Evolutionary conservation across 108 stramenopile genomes (phyloP).

Genomic region (Skeletonema menzelii): DNA sequence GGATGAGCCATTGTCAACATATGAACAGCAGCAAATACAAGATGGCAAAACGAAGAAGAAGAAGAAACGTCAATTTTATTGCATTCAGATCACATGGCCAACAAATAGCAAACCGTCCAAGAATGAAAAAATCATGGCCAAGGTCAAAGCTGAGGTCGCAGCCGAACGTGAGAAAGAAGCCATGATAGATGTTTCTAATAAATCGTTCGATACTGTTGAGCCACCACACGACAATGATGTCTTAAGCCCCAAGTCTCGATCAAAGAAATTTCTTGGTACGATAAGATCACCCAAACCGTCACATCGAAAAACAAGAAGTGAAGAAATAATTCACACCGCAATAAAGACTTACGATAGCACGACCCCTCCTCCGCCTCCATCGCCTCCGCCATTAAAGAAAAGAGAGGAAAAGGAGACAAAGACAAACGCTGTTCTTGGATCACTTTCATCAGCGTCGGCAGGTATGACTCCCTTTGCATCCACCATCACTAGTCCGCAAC

Average conservation of each 20-base stretch:
- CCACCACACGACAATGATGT: neutral
- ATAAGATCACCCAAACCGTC: slow-evolving; percentile 15
- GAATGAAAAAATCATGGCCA: slow-evolving; percentile 27
- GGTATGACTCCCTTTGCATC: neutral
- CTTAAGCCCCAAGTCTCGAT: slow-evolving; percentile 7
- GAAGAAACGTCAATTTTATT: slow-evolving; percentile 41
- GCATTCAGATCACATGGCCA: slow-evolving; percentile 41
- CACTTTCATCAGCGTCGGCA: neutral
- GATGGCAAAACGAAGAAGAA: slow-evolving; percentile 38
- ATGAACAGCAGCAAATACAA: slow-evolving; percentile 4
- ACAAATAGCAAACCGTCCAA: slow-evolving; percentile 37
- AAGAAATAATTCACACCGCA: neutral
- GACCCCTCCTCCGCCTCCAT: neutral
- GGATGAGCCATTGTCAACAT: slow-evolving; percentile 15
- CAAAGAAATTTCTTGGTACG: slow-evolving; percentile 11
- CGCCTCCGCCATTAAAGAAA: neutral
- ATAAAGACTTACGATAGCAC: neutral
- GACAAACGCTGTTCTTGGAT: neutral
- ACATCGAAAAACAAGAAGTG: slow-evolving; percentile 11
- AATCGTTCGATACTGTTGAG: neutral
- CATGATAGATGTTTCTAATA: neutral
- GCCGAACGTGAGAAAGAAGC: slow-evolving; percentile 46
- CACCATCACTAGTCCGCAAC: neutral
- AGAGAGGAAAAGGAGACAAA: neutral
- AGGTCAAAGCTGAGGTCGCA: slow-evolving; percentile 44